Conservation (phyloP, 1,139 yeast genomes). For the Candida glucosophila region DNA sequence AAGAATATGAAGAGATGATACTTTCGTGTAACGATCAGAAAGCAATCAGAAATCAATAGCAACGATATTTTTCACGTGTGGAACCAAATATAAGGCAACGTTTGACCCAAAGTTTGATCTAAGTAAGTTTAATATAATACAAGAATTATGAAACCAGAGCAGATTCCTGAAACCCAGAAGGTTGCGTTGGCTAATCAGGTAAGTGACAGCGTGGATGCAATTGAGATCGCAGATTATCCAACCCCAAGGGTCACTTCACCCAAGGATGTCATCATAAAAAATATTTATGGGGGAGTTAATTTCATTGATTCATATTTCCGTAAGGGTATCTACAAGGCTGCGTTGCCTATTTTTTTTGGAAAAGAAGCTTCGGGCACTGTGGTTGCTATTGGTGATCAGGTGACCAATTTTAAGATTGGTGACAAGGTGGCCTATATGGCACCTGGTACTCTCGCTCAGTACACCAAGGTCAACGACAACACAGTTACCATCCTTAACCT, state of each 20-base stretch:
- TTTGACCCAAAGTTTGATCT: too few species aligned
- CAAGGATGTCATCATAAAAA: constrained; percentile 59
- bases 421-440: constrained; percentile 60
- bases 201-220: constrained; percentile 33
- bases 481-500: constrained; percentile 35
- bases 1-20: too few species aligned
- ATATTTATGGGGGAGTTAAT: constrained; percentile 70
- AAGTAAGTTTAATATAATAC: too few species aligned
- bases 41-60: too few species aligned
- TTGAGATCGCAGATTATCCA: constrained; percentile 41
- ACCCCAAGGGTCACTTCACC: constrained; percentile 47
- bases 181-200: constrained; percentile 44
- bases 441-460: constrained; percentile 59
- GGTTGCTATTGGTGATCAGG: constrained; percentile 58
- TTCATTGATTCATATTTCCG: constrained; percentile 80
- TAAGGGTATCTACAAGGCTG: constrained; percentile 55
- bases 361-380: constrained; percentile 77
- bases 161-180: constrained; percentile 40
- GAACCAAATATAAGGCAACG: too few species aligned
- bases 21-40: too few species aligned
- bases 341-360: constrained; percentile 60
- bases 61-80: too few species aligned
- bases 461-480: constrained; percentile 38
- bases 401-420: constrained; percentile 51
- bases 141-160: too few species aligned